Conservation (phyloP, 805 yeast species). For the Pichia scutulata region DNA sequence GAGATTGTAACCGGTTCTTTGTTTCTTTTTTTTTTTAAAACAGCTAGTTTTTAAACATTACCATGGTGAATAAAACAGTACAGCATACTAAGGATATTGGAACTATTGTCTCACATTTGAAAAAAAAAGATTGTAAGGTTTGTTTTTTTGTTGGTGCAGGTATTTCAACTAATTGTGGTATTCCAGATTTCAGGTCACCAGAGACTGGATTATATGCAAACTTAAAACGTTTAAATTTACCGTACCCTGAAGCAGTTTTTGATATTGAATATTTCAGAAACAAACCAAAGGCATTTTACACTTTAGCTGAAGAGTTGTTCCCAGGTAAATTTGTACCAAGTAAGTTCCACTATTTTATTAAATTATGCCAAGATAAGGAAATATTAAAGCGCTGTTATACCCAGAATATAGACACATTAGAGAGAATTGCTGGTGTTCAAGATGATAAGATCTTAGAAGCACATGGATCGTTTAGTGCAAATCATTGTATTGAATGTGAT, state of each 20-base stretch:
- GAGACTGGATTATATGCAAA: constrained; percentile 84
- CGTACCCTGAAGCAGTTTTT: constrained; percentile 93
- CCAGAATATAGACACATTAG: constrained; percentile 90
- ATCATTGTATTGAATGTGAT: constrained; percentile 75
- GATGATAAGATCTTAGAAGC: constrained; percentile 73
- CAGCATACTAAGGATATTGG: constrained; percentile 8
- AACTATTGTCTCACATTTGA: constrained; percentile 17
- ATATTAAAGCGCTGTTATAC: constrained; percentile 69
- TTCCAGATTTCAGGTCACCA: constrained; percentile 92
- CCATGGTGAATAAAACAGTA: background rate
- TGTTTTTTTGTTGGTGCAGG: constrained; percentile 89
- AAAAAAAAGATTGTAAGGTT: constrained; percentile 31
- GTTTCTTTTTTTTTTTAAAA: background rate
- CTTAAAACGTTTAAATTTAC: constrained; percentile 62
- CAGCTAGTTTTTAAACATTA: too few relatives aligned
- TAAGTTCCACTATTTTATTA: constrained; percentile 67
- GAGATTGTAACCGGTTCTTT: too few relatives aligned
- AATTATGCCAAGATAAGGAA: constrained; percentile 55
- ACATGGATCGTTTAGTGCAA: constrained; percentile 85
- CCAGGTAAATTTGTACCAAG: constrained; percentile 89
- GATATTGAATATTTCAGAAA: constrained; percentile 75
- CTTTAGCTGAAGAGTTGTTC: constrained; percentile 73
- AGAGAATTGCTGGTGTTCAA: constrained; percentile 71
- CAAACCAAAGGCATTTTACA: constrained; percentile 77
- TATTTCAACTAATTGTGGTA: constrained; percentile 86